Evolutionary conservation across 2,329 filamentous ascomycete genomes (phyloP), one percentile per base, ranked within the genome.

Genomic region (Penicillium palitans): DNA sequence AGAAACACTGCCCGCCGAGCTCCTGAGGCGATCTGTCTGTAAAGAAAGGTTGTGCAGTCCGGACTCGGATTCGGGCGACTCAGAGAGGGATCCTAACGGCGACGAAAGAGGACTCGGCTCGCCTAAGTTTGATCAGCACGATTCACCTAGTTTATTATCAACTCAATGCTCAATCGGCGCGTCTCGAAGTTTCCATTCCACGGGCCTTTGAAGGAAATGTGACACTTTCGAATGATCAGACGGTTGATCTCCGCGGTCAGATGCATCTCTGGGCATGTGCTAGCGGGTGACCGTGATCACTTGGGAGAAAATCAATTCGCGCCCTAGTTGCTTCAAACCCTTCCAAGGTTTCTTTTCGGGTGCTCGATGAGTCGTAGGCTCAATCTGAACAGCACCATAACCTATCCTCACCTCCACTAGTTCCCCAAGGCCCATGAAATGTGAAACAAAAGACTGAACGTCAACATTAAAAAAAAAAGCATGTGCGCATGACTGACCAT

Each of bases 1-100:
- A 64, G 83, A 81, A 52, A 87, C 84, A 58, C 86, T 87, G 74
- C 95, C 91, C 70, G 93, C 87, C 51, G 91, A 93, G 76, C 91
- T 87, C 61, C 89, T 87, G 72, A 87, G 80, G 63, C 83, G 85
- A 65, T 87, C 85, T 51, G 83, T 75, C 73, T 76, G 74, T 55
- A 72, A 68, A 37, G 75, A 75, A 65, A 83, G 74, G 63, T 78
- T 83, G 80, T 74, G 81, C 52, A 82, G 67, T 49, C 66, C 69
- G 51, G 68, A 61, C 52, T 70, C 68, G 29, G 67, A 66, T 61
- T 74, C 68, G 42, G 75, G 72, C 17, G 73, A 76, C 58, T 72
- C 67, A 58, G 72, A 73, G 52, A 72, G 68, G 55, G 68, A 68
- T 53, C 69, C 69, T 66, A 74, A 65, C 27, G 73, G 74, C 61